Base-by-base conservation (phyloP, 768 basidiomycete species). In the Crassisporium funariophilum region DNA sequence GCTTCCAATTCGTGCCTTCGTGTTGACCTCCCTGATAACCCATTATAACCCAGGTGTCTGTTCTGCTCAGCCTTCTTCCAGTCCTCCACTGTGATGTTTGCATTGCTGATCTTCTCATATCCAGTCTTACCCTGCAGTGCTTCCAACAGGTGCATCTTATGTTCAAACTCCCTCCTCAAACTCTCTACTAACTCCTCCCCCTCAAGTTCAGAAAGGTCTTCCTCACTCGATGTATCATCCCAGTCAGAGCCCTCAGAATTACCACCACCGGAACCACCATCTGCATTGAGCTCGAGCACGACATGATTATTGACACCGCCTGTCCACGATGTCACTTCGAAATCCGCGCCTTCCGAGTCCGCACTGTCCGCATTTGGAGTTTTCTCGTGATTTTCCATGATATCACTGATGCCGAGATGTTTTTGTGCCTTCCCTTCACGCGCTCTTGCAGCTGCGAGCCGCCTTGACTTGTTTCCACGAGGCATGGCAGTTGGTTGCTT, bases 11-110 rank as follows among this genome's bases (percentile, higher is more conserved):
- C 41, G 11, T 48, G 35, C 36, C 36, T n/a, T n/a, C 44, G 24
- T 20, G 46, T 23, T 8, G 40, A 41, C 22, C 45, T 2, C 17
- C 37, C 22, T 34, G 49, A 52, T 8, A 20, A 12, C 2, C 52
- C 47, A 43, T 31, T 53, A 29, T 60, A 56, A 33, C 48, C 53
- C 24, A 53, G 20, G 5, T 45, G 20, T 34, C 40, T 34, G 20
- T 51, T 56, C 7, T 17, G 29, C 27, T 57, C 54, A 5, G 52
- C 54, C 23, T 47, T 49, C 35, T 46, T 53, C 58, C 54, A 60
- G 11, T 45, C 33, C 47, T 29, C 13, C 13, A 13, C 13, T 7
- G 27, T 29, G 13, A 29, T 7, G 8, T 29, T 29, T 13, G 13
- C 27, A 29, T 29, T 29, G 27, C 27, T 29, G 27, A 29, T 29